These are phyloP conservation scores for Mycena alexandri DNA, from an alignment of 768 basidiomycete genomes.

Conservation along the genomic window DNA sequence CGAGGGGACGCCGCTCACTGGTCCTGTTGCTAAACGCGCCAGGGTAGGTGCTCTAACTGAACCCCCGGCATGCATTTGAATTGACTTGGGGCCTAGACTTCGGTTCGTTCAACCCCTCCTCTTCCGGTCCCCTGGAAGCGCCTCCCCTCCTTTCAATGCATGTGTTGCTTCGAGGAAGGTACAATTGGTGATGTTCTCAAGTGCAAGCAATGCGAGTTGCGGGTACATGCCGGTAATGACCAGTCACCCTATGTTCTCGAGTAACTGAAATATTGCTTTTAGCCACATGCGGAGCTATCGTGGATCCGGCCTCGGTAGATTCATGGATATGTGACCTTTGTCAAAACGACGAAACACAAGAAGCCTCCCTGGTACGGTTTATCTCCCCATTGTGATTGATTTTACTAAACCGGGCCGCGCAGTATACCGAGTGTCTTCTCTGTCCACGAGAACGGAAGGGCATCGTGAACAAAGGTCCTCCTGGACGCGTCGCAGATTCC, in stretches of 20 bases:
- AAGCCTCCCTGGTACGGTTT: conserved; percentile 77
- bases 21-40: conserved; percentile 58
- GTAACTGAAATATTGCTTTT: conserved; percentile 26
- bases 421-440: conserved; percentile 89
- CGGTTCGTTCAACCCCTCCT: conserved; percentile 73
- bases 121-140: conserved; percentile 56
- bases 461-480: conserved; percentile 58
- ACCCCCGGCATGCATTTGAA: not conserved
- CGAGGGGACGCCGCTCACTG: conserved; percentile 66
- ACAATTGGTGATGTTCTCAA: conserved; percentile 83
- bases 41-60: conserved; percentile 52
- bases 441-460: conserved; percentile 76
- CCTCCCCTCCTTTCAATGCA: conserved; percentile 78
- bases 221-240: conserved; percentile 80
- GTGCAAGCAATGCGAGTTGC: conserved; percentile 84
- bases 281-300: conserved; percentile 79
- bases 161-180: conserved; percentile 81
- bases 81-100: conserved; percentile 53
- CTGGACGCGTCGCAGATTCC: conserved; percentile 62
- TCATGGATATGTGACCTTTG: conserved; percentile 92
- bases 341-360: conserved; percentile 83
- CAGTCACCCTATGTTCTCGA: not conserved
- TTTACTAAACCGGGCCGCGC: conserved; percentile 16
- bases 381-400: conserved; percentile 7
- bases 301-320: conserved; percentile 73